Percentiles rank a stretch among this genome's conserved stretches.
Evolutionary conservation across 1,284 basidiomycete genomes (phyloP).

Genomic region (Austroboletus niveus): DNA sequence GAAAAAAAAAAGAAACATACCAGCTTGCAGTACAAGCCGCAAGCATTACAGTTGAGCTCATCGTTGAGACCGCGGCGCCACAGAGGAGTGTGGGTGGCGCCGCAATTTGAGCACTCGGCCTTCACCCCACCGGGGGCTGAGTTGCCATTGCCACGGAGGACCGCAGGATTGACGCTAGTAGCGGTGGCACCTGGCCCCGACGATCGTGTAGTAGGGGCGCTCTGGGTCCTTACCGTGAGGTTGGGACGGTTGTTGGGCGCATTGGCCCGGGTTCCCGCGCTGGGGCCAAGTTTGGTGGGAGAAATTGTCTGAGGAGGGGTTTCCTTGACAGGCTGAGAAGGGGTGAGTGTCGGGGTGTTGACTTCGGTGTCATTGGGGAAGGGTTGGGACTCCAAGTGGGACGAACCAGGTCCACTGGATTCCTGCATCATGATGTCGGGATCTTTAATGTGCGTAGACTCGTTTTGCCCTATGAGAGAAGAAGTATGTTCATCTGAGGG

Average conservation of each 20-base stretch:
- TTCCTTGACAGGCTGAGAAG: constrained; percentile 40
- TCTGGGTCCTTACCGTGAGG: constrained; percentile 53
- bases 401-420: constrained; percentile 3
- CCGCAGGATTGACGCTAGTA: constrained; percentile 47
- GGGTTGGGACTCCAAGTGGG: constrained; percentile 7
- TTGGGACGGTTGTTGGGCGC: constrained; percentile 50
- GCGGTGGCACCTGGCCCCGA: constrained; percentile 63
- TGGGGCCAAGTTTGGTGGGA: constrained; percentile 50
- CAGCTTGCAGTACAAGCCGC: constrained; percentile 76
- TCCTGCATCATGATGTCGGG: constrained; percentile 31
- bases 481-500: constrained; percentile 16
- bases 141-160: constrained; percentile 28
- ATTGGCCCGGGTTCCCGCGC: constrained; percentile 45
- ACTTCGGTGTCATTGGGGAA: constrained; percentile 8
- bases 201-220: constrained; percentile 42
- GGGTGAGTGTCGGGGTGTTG: constrained; percentile 23
- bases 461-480: constrained; percentile 5
- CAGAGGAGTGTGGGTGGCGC: constrained; percentile 78
- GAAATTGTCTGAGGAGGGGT: constrained; percentile 46
- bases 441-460: constrained; percentile 12
- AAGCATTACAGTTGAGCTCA: constrained; percentile 82
- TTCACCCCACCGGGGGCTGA: constrained; percentile 74
- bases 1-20: constrained; percentile 38
- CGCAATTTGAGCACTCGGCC: constrained; percentile 80
- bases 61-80: constrained; percentile 81